Evolutionary conservation across 805 yeast genomes (phyloP), one percentile per base, ranked within the genome.

Genomic region (Saturnispora sanitii): DNA sequence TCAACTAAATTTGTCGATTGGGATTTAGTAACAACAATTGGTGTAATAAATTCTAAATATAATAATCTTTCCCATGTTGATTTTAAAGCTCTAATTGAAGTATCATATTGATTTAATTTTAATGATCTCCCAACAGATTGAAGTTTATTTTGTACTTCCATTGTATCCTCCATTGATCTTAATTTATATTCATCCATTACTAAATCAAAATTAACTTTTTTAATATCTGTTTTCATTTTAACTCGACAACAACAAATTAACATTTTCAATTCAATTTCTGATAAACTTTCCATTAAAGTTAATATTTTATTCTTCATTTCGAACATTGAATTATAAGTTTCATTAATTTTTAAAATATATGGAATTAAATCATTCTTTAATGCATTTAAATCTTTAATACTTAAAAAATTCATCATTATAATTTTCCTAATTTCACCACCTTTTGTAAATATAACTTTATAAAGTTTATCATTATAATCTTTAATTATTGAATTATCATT

Each of bases 181-280:
- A n/a, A 55, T 53, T n/a, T n/a, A 57, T 85, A 90, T 56, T 90
- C 97, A 25, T 77, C 78, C 56, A 78, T 81, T 0, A 79, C 82
- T 43, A 86, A 61, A 49, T 82, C 83, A 59, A 87, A 79, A 56
- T 85, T 88, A 16, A 84, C 70, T n/a, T 68, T 66, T 12, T 67
- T 75, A 19, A 74, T 58, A 17, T 72, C 77, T 22, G 68, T 67
- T 49, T 78, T 82, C 37, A 73, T 66, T 19, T 75, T 66, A 38
- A 79, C 78, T 34, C 96, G 66, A 0, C 94, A 84, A 0, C 88
- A 80, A 33, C 86, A 75, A 4, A 88, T 75, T 12, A 85, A 60
- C 31, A 90, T 53, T 15, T 82, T 71, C 35, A 81, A 55, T 52
- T 90, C 96, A 23, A 84, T 55, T 44, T 80, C 81, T 3, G 94